Evolutionary conservation across 345 rosid species (phyloP).

Genomic region (Barbarea vulgaris): DNA sequence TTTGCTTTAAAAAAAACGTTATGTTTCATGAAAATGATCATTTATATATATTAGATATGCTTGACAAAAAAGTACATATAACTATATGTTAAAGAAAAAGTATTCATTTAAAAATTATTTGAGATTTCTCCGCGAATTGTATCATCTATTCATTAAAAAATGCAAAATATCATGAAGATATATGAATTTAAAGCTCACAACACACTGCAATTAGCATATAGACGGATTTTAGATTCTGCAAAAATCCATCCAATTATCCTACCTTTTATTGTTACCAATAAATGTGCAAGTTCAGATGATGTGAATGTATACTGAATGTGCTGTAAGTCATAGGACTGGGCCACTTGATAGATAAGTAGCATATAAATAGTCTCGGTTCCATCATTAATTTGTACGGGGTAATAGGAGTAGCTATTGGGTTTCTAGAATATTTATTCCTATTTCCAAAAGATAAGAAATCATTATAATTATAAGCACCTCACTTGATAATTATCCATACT

Average conservation of each 20-base stretch:
- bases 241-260: background rate
- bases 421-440: background rate
- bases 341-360: conserved; percentile 9
- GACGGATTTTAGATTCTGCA: background rate
- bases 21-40: no score
- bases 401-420: background rate
- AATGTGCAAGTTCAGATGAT: conserved; percentile 20
- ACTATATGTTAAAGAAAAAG: no score
- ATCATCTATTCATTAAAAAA: background rate
- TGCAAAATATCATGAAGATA: background rate
- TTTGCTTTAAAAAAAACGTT: no score
- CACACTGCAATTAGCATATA: background rate
- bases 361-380: background rate
- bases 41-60: no score
- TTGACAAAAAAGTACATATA: no score
- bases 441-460: background rate
- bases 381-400: background rate
- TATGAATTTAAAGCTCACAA: background rate
- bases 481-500: background rate
- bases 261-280: background rate
- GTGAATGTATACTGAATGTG: conserved; percentile 19
- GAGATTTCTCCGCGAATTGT: background rate
- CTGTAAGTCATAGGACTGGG: conserved; percentile 6
- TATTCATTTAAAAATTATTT: no score
- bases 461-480: conserved; percentile 1